phyloP scores from a whole-genome alignment of 805 yeast species.

The Candida ficus region DNA sequence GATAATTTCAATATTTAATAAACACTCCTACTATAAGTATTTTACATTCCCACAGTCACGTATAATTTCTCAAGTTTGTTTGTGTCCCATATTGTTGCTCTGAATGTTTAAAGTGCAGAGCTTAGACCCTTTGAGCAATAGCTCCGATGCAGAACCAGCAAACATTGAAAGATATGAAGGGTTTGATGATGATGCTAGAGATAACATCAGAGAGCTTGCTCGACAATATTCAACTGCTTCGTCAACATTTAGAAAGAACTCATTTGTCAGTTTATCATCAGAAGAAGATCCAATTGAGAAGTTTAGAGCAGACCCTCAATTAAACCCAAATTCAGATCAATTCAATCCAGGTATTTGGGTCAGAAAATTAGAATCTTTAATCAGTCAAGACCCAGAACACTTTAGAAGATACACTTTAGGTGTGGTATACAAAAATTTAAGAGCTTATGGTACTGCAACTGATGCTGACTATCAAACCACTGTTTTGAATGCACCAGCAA shows the following conservation, averaged over 20 bases:
- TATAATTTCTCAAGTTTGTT: too few relatives aligned
- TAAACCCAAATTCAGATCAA: constrained; percentile 52
- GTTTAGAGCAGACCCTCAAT: too few relatives aligned
- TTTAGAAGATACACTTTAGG: constrained; percentile 52
- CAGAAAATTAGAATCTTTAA: constrained; percentile 44
- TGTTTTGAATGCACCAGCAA: constrained; percentile 36
- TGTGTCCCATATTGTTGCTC: too few relatives aligned
- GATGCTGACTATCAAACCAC: constrained; percentile 62
- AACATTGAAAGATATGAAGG: constrained; percentile 23
- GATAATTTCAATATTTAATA: too few relatives aligned
- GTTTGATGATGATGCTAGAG: constrained; percentile 24
- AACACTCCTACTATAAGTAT: too few relatives aligned
- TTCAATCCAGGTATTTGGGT: constrained; percentile 57
- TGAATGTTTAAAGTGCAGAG: too few relatives aligned
- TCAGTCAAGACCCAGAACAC: constrained; percentile 48
- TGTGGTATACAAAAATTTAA: constrained; percentile 48
- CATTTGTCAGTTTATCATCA: constrained; percentile 22
- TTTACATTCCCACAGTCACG: too few relatives aligned
- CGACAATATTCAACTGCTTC: constrained; percentile 28
- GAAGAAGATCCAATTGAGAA: too few relatives aligned
- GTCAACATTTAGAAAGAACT: too few relatives aligned
- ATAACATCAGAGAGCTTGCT: constrained; percentile 31
- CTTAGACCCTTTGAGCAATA: too few relatives aligned
- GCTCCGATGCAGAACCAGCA: too few relatives aligned
- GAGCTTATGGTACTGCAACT: constrained; percentile 52